phyloP scores from a whole-genome alignment of 2,329 filamentous ascomycete species.

The Helminthosporium solani region DNA sequence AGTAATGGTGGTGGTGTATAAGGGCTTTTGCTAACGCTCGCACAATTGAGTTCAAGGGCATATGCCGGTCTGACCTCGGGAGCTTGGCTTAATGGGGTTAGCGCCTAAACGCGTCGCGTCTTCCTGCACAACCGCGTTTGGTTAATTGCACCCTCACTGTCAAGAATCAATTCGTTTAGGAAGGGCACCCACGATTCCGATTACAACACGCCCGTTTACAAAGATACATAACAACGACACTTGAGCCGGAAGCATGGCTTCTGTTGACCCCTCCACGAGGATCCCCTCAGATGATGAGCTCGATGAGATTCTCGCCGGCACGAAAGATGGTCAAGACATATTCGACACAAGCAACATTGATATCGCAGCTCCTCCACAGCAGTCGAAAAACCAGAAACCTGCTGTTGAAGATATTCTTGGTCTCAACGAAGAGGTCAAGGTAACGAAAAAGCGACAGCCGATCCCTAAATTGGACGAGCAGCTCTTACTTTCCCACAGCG shows the following conservation, averaged over 20 bases:
- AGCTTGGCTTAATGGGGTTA: neutral
- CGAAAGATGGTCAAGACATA: constrained; percentile 58
- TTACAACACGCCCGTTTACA: neutral
- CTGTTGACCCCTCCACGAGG: constrained; percentile 11
- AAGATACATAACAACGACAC: neutral
- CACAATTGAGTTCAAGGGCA: constrained; percentile 11
- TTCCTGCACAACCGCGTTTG: neutral
- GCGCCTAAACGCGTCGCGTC: neutral
- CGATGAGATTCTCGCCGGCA: constrained; percentile 75
- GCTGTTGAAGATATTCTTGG: constrained; percentile 59
- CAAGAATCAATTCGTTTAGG: neutral
- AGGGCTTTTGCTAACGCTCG: neutral
- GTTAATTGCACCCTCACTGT: neutral
- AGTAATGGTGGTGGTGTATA: neutral
- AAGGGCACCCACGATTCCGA: neutral
- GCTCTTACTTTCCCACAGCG: constrained; percentile 75
- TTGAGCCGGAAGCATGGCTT: constrained; percentile 20
- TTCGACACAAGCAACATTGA: constrained; percentile 38
- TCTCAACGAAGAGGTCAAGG: constrained; percentile 81
- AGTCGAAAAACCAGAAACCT: constrained; percentile 16
- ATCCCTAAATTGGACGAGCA: constrained; percentile 84
- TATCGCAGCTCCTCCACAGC: constrained; percentile 6
- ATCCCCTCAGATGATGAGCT: constrained; percentile 50
- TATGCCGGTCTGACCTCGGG: neutral
- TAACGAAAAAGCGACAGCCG: constrained; percentile 74